Conservation (phyloP, 257 asterid genomes). For the Nicotiana sylvestris region DNA sequence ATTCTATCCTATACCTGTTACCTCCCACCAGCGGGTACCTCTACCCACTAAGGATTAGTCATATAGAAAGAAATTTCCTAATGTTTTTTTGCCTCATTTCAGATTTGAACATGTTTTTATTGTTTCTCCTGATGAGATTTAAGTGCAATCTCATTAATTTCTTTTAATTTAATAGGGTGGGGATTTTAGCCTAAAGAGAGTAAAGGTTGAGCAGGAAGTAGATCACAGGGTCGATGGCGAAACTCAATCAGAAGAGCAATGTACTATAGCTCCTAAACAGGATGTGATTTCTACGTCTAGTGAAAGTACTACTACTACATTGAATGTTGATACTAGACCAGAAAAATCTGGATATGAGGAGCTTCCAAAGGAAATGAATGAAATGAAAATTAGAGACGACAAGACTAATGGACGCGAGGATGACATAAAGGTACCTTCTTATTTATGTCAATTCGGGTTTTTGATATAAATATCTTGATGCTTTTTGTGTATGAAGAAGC, state of each 20-base stretch:
- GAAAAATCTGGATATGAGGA: slow-evolving; percentile 38
- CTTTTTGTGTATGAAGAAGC: background rate
- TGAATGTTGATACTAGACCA: slow-evolving; percentile 22
- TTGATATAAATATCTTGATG: background rate
- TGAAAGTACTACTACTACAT: slow-evolving; percentile 38
- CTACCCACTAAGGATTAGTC: too few relatives aligned
- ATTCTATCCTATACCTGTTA: too few relatives aligned
- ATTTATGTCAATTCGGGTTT: background rate
- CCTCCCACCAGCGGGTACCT: too few relatives aligned
- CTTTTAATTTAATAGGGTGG: slow-evolving; percentile 39
- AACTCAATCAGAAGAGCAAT: slow-evolving; percentile 28
- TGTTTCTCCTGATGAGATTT: background rate
- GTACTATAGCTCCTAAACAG: slow-evolving; percentile 26
- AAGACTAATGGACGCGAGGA: slow-evolving; percentile 38
- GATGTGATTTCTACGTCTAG: slow-evolving; percentile 26
- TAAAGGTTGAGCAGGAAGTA: slow-evolving; percentile 53
- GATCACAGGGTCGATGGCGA: slow-evolving; percentile 34
- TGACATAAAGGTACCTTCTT: slow-evolving; percentile 43
- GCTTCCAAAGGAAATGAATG: slow-evolving; percentile 33
- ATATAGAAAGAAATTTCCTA: too few relatives aligned
- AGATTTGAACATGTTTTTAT: background rate
- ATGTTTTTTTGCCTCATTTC: too few relatives aligned
- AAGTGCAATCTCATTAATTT: background rate
- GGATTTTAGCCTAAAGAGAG: slow-evolving; percentile 51
- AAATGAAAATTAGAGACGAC: slow-evolving; percentile 34